Base-by-base conservation (phyloP, 2,329 filamentous ascomycete species). In the Colletotrichum sp. region DNA sequence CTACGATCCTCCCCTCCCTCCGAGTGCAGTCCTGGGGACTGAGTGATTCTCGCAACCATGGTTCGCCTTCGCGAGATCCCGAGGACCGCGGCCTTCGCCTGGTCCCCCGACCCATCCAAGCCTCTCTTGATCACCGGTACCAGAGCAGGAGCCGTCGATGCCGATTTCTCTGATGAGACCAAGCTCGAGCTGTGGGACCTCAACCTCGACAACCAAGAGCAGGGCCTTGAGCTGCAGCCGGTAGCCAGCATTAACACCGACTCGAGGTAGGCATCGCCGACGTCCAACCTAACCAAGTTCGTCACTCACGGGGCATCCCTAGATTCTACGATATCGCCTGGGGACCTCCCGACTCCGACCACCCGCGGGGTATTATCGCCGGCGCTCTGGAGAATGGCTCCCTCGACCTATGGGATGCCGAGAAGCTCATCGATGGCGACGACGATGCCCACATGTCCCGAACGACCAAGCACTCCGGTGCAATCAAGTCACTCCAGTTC, bases 281-380 rank as follows among this genome's bases (percentile, higher is more conserved):
- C 32, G 34, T 39, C 7, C 65, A 65, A 30, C 21, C 32, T 55
- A 32, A 30, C 36, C 34, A 66, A 74, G 28, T 55, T 67, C 55
- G 30, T 62, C 63, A 59, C 62, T 72, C 26, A 76, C 71, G 52
- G 52, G 59, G 60, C 60, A 60, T 72, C 34, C 65, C 34, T 82
- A 98, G 97, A 82, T 99, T 99, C 86, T 97, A 98, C 85, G 97
- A 99, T 83, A 94, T 99, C 84, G 96, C 96, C 76, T 99, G 97
- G 97, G 94, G 95, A 72, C 92, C 94, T 79, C 92, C 95, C 64
- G 95, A 93, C 80, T 93, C 94, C 77, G 93, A 95, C 78, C 91
- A 95, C 81, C 93, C 95, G 16, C 91, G 92, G 80, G 97, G 98
- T 79, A 94, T 99, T 83, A 97, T 99, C 86, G 97, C 97, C 69